Percentiles rank a stretch among this genome's conserved stretches.
These are phyloP conservation scores for Penicillium psychrofluorescens DNA, from an alignment of 495 filamentous ascomycete species.

Conservation along the genomic window DNA sequence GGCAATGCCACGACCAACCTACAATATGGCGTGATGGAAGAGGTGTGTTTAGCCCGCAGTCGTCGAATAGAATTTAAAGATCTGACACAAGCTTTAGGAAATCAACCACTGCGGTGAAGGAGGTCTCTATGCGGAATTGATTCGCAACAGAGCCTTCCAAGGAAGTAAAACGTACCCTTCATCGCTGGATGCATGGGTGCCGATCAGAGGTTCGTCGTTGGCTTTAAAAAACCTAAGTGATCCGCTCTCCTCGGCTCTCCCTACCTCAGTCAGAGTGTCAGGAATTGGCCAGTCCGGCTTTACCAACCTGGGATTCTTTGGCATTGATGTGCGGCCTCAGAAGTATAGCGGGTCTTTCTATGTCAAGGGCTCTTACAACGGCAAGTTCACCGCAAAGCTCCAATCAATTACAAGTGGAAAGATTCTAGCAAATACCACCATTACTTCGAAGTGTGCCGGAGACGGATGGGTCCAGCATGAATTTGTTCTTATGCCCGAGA, in stretches of 20 bases:
- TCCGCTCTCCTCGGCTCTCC: slow-evolving; percentile 55
- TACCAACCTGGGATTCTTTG: slow-evolving; percentile 56
- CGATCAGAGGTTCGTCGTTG: slow-evolving; percentile 44
- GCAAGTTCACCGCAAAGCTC: slow-evolving; percentile 23
- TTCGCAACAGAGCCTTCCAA: slow-evolving; percentile 66
- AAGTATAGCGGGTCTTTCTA: slow-evolving; percentile 54
- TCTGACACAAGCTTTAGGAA: slow-evolving; percentile 35
- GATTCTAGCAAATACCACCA: slow-evolving; percentile 19
- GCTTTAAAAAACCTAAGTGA: slow-evolving; percentile 42
- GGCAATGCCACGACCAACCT: slow-evolving; percentile 44
- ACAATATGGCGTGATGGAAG: slow-evolving; percentile 56
- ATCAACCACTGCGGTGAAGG: slow-evolving; percentile 73
- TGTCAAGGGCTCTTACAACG: slow-evolving; percentile 36
- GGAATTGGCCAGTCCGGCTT: slow-evolving; percentile 41
- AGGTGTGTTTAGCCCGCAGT: slow-evolving; percentile 21
- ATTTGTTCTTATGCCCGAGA: slow-evolving; percentile 22
- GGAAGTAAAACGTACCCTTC: slow-evolving; percentile 37
- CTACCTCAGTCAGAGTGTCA: slow-evolving; percentile 53
- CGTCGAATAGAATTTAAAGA: background rate
- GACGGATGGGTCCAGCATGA: slow-evolving; percentile 26
- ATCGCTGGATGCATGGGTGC: slow-evolving; percentile 45
- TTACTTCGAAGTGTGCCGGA: slow-evolving; percentile 20
- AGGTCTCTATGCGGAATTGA: slow-evolving; percentile 68
- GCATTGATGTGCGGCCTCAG: slow-evolving; percentile 47
- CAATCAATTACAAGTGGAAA: slow-evolving; percentile 19